These are phyloP conservation scores for Talaromyces liani DNA, from an alignment of 495 filamentous ascomycete genomes.

Conservation along the genomic window DNA sequence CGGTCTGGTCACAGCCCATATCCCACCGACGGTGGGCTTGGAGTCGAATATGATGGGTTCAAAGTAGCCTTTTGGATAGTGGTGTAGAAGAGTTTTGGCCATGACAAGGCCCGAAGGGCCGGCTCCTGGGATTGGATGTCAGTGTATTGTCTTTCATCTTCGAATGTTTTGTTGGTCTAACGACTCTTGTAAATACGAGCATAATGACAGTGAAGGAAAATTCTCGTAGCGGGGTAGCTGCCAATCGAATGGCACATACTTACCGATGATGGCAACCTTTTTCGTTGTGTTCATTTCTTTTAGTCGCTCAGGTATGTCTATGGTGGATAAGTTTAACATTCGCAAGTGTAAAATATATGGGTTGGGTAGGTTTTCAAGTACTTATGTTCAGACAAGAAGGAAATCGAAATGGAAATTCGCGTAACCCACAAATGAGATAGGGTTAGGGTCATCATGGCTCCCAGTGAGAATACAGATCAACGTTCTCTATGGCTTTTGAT, in stretches of 20 bases:
- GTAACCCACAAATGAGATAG: too few relatives aligned
- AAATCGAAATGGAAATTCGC: too few relatives aligned
- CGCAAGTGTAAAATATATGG: not conserved
- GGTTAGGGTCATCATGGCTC: too few relatives aligned
- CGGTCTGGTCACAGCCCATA: constrained; percentile 54
- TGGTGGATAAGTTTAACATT: not conserved
- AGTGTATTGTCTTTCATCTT: not conserved
- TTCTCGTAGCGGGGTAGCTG: not conserved
- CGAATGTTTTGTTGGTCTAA: too few relatives aligned
- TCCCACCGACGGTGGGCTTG: constrained; percentile 57
- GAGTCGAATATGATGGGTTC: constrained; percentile 65
- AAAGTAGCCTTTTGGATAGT: constrained; percentile 49
- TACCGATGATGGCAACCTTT: constrained; percentile 63
- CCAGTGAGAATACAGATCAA: too few relatives aligned
- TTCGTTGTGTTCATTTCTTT: constrained; percentile 31
- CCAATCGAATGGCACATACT: constrained; percentile 12
- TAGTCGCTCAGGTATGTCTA: not conserved
- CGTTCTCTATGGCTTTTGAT: too few relatives aligned
- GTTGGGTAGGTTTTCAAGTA: not conserved
- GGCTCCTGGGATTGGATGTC: constrained; percentile 43
- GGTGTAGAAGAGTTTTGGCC: constrained; percentile 68
- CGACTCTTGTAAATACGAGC: not conserved
- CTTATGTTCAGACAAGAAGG: too few relatives aligned
- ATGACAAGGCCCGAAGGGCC: constrained; percentile 77
- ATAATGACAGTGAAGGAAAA: not conserved